A percentile compares a stretch with the other conserved stretches of the same genome.
These are phyloP conservation scores for Chenopodium quinoa DNA, from an alignment of 148 eudicot species.

Conservation along the genomic window DNA sequence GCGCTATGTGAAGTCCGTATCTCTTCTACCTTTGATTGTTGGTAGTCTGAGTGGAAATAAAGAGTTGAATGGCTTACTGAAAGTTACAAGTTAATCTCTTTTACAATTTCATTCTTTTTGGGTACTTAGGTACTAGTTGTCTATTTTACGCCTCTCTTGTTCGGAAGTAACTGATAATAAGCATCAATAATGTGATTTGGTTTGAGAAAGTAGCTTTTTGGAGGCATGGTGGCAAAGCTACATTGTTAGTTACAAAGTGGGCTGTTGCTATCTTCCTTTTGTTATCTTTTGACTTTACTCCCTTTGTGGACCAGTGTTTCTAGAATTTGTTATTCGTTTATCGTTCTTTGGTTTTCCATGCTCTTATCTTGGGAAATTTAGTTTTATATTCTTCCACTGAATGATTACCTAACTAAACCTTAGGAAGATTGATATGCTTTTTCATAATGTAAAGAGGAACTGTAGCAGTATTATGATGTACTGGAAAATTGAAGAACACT, in stretches of 20 bases:
- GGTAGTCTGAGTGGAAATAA: no score
- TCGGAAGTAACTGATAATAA: conserved; percentile 1
- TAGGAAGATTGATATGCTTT: neutral
- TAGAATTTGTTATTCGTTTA: neutral
- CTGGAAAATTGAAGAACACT: neutral
- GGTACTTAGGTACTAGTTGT: neutral
- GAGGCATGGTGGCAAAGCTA: conserved; percentile 16
- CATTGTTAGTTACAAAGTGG: conserved; percentile 1
- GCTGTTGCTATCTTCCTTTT: conserved; percentile 19
- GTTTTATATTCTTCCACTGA: conserved; percentile 8
- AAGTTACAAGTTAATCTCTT: neutral
- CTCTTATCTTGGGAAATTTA: neutral
- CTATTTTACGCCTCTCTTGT: conserved; percentile 3
- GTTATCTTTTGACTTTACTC: conserved; percentile 18
- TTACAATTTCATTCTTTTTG: neutral
- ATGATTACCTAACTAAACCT: conserved; percentile 13
- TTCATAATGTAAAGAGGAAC: neutral
- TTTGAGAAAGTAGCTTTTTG: conserved; percentile 17
- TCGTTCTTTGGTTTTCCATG: neutral
- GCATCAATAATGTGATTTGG: conserved; percentile 6
- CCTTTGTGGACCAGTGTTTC: conserved; percentile 16
- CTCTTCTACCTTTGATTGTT: neutral
- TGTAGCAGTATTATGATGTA: conserved; percentile 6
- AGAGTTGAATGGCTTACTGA: conserved; percentile 4
- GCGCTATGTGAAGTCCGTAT: neutral